phyloP scores from a whole-genome alignment of 192 early-diverging fungal species.

The Umbelopsis vinacea region DNA sequence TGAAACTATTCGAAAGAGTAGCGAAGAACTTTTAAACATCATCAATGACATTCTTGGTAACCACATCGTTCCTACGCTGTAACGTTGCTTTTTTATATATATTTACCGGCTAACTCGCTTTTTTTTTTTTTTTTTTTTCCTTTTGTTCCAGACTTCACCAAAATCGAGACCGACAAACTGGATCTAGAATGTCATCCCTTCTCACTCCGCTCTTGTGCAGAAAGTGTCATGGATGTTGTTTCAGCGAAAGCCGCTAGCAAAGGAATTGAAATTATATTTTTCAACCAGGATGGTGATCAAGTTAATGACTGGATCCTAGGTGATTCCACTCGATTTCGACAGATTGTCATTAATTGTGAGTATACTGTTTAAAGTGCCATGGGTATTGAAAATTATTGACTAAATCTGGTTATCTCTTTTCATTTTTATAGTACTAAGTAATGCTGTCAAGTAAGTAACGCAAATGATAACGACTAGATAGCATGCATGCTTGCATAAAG shows the following conservation, averaged over 20 bases:
- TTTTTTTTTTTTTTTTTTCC: no score
- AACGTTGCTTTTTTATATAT: neutral
- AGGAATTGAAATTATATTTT: slow-evolving; percentile 57
- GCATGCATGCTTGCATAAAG: no score
- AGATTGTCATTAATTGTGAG: slow-evolving; percentile 56
- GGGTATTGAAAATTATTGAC: neutral
- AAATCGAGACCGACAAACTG: slow-evolving; percentile 80
- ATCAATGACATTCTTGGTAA: slow-evolving; percentile 48
- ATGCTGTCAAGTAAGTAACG: slow-evolving; percentile 50
- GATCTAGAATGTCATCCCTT: slow-evolving; percentile 64
- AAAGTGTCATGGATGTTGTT: slow-evolving; percentile 68
- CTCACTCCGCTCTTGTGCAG: slow-evolving; percentile 46
- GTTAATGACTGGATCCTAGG: slow-evolving; percentile 38
- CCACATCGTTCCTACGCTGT: neutral
- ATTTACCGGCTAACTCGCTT: neutral
- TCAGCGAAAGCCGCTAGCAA: slow-evolving; percentile 65
- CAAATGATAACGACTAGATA: no score
- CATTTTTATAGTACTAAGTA: slow-evolving; percentile 24
- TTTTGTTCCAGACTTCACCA: slow-evolving; percentile 29
- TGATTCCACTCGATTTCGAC: slow-evolving; percentile 56
- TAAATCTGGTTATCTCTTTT: neutral
- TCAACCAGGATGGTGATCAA: slow-evolving; percentile 52
- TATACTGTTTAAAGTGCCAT: neutral
- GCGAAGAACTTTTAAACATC: slow-evolving; percentile 47
- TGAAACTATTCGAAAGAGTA: slow-evolving; percentile 49